Conservation (phyloP, 345 rosid genomes). For the rapeseed (Brassica napus) region DNA sequence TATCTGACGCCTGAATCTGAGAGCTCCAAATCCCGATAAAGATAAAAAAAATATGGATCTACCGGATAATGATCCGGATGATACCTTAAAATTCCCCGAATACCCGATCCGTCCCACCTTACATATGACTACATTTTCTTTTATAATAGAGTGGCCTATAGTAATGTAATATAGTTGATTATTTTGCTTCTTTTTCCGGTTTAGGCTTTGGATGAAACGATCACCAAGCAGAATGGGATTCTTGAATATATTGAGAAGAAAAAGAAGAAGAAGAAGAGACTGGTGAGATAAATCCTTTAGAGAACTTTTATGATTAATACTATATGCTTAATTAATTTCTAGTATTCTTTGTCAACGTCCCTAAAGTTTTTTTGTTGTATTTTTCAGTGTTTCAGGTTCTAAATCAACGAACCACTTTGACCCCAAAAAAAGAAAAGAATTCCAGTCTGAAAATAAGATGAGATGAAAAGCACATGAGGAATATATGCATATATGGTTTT, state of each 20-base stretch:
- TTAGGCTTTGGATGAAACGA: conserved; percentile 58
- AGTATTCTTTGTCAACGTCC: neutral
- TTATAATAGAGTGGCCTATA: no score
- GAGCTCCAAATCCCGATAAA: no score
- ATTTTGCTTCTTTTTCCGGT: neutral
- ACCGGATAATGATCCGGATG: no score
- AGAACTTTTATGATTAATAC: neutral
- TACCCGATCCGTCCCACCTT: no score
- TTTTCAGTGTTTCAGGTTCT: conserved; percentile 34
- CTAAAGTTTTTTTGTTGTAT: neutral
- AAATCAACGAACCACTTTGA: conserved; percentile 1
- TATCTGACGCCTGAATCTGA: no score
- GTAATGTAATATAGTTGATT: neutral
- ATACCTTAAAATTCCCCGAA: no score
- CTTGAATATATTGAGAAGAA: conserved; percentile 51
- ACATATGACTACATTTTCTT: no score
- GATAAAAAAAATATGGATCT: no score
- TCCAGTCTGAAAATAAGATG: neutral
- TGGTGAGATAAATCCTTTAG: conserved; percentile 29
- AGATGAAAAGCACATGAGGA: neutral
- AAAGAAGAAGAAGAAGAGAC: conserved; percentile 42
- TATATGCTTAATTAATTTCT: neutral
- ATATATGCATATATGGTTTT: neutral
- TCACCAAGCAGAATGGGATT: conserved; percentile 46
- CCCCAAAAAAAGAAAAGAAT: neutral